Base-by-base conservation (phyloP, 495 filamentous ascomycete genomes). In the Daldinia loculata region DNA sequence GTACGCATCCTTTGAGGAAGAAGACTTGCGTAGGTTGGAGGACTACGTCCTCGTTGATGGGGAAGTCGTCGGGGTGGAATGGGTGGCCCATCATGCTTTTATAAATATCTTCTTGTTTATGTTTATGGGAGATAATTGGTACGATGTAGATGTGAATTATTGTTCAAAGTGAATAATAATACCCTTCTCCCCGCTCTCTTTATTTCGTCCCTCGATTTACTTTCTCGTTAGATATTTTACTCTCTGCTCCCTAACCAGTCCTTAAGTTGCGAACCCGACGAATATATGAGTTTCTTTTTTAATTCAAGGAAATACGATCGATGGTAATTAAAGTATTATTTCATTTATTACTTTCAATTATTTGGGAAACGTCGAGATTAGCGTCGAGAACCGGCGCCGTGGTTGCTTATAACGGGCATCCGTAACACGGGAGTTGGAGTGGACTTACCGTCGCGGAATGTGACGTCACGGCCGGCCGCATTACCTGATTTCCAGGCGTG, bases 31-130 rank as follows among this genome's bases (percentile, higher is more conserved):
- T 75, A 2, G 75, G 75, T 24, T 64, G 51, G 4, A 77, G 67
- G 56, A 58, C 57, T 14, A 69, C 69, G 63, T 59, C 48, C 41
- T 56, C 39, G 60, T 77, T 75, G 72, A 77, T 36, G 60, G 75
- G 75, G 72, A 77, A 77, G 72, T 77, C 75, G n/a, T 77, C 72
- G 8, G 75, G 75, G 64, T 67, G 63, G 67, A 77, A 77, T 0
- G 75, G 75, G 58, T 77, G 67, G 51, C 66, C 63, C 75, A 76
- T 76, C 59, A n/a, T 72, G 34, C 22, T 12, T 29, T 39, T 9
- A n/a, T 24, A 15, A 12, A 7, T 59, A 26, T 41, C 4, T 38
- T 52, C 9, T 51, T 52, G 19, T 19, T 19, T 19, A 45, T 52
- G 19, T 19, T 19, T 19, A 45, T 9, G 11, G 41, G 17, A 22